Evolutionary conservation across 345 rosid genomes (phyloP).

Genomic region (Citrus reticulata): DNA sequence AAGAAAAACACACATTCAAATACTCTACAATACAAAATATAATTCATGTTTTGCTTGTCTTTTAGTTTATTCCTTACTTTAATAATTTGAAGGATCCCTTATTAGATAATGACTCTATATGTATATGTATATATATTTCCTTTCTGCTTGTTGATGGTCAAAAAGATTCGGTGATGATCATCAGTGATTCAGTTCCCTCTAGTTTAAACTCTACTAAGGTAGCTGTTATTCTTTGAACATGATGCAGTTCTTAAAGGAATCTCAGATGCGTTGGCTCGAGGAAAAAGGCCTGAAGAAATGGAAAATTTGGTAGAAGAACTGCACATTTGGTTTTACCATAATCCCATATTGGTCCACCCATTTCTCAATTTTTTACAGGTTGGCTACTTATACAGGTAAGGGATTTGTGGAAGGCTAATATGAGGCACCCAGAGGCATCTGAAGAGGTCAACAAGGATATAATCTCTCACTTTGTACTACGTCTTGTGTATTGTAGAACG

Average conservation of each 20-base stretch:
- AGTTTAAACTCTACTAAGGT: neutral
- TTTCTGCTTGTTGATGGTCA: neutral
- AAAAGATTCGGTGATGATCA: neutral
- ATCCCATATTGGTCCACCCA: neutral
- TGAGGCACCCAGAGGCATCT: slow-evolving; percentile 51
- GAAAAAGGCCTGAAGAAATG: slow-evolving; percentile 75
- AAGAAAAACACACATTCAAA: no score
- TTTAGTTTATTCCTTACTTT: no score
- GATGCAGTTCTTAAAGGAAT: slow-evolving; percentile 71
- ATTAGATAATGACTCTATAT: no score
- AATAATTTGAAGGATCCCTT: no score
- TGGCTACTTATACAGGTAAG: slow-evolving; percentile 28
- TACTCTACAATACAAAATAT: no score
- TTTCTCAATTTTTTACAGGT: neutral
- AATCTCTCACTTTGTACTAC: slow-evolving; percentile 79
- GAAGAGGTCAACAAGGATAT: slow-evolving; percentile 62
- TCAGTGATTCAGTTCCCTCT: neutral
- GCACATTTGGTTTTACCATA: neutral
- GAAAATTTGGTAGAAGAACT: slow-evolving; percentile 45
- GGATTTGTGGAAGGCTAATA: slow-evolving; percentile 57
- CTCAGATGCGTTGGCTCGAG: slow-evolving; percentile 79
- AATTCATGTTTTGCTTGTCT: no score
- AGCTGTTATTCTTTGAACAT: neutral
- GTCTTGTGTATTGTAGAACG: slow-evolving; percentile 94
- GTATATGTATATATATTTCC: no score